phyloP scores from a whole-genome alignment of 768 basidiomycete species.

The Rhodotorula paludigena region DNA sequence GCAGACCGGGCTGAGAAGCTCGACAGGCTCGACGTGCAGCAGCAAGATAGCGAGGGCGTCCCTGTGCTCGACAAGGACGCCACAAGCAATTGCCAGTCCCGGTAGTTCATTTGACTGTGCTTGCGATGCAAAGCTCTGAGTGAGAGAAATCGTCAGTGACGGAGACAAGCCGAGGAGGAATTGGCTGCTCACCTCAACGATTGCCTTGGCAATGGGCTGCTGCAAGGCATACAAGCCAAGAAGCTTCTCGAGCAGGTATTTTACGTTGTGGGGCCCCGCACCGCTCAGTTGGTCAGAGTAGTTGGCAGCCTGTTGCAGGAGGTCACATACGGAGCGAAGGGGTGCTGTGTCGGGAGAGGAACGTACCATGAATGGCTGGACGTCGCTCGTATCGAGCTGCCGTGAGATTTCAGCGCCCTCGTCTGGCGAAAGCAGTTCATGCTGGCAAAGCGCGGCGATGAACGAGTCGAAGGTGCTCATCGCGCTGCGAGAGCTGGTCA shows the following conservation, averaged over 20 bases:
- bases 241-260: background rate
- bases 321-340: too few species aligned
- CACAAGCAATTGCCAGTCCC: constrained; percentile 6
- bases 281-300: background rate
- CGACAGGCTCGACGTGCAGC: constrained; percentile 21
- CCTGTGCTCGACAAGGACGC: background rate
- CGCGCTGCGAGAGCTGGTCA: background rate
- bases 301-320: background rate
- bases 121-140: too few species aligned
- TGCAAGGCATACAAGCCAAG: background rate
- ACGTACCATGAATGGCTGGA: background rate
- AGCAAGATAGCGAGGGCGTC: constrained; percentile 11
- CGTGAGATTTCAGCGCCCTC: background rate
- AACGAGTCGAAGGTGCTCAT: background rate
- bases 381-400: background rate
- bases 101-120: background rate
- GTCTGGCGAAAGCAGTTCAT: background rate
- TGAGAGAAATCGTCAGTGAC: accelerated
- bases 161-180: background rate
- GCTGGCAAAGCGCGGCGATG: constrained; percentile 2
- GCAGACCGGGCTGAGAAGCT: constrained; percentile 12
- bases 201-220: background rate
- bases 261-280: constrained; percentile 5
- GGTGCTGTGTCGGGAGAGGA: accelerated
- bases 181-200: constrained; percentile 1